These are phyloP conservation scores for Colletotrichum sp. DNA, from an alignment of 2,329 filamentous ascomycete species.

Conservation along the genomic window DNA sequence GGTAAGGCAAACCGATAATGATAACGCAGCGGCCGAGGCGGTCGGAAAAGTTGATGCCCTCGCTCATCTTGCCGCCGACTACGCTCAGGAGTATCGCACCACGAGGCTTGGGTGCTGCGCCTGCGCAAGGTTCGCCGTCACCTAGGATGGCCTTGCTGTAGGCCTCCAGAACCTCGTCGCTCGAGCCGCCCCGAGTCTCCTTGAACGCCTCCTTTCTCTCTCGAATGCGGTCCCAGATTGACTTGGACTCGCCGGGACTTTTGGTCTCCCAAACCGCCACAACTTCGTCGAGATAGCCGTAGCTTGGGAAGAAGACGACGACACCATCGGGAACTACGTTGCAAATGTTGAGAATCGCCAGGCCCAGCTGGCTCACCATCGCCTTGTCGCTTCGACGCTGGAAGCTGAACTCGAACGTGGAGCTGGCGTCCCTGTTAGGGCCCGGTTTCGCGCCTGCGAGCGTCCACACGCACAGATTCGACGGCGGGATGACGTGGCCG, in stretches of 20 bases:
- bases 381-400: slow-evolving; percentile 71
- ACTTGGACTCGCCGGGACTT: slow-evolving; percentile 31
- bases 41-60: slow-evolving; percentile 98
- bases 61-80: slow-evolving; percentile 91
- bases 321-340: slow-evolving; percentile 83
- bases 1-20: slow-evolving; percentile 91
- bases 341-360: slow-evolving; percentile 74
- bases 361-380: slow-evolving; percentile 78
- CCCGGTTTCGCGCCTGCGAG: slow-evolving; percentile 54
- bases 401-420: slow-evolving; percentile 85
- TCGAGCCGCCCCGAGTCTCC: slow-evolving; percentile 58
- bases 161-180: slow-evolving; percentile 73
- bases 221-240: slow-evolving; percentile 64
- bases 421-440: slow-evolving; percentile 32
- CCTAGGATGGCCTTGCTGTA: slow-evolving; percentile 74
- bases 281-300: slow-evolving; percentile 84
- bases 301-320: slow-evolving; percentile 95
- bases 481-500: slow-evolving; percentile 87
- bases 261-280: slow-evolving; percentile 63
- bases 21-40: slow-evolving; percentile 85
- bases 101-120: slow-evolving; percentile 28
- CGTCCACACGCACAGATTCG: slow-evolving; percentile 81
- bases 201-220: slow-evolving; percentile 67
- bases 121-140: slow-evolving; percentile 24
- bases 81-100: slow-evolving; percentile 89